These are phyloP conservation scores for Nectriaceae sp. DNA, from an alignment of 2,329 filamentous ascomycete genomes.

Conservation along the genomic window DNA sequence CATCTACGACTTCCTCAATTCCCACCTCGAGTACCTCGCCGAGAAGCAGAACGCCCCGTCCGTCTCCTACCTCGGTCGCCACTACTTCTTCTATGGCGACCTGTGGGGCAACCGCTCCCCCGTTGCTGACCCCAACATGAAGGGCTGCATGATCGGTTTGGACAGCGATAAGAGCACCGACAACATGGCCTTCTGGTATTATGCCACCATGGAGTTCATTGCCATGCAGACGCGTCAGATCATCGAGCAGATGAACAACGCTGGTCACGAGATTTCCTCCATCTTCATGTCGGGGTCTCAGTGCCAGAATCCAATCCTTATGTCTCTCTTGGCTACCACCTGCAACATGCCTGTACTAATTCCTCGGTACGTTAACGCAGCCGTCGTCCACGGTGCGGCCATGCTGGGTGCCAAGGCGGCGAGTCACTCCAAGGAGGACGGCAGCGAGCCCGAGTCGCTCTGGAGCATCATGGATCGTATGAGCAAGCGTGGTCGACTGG, in stretches of 20 bases:
- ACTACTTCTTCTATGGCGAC: slow-evolving; percentile 99
- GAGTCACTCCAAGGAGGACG: slow-evolving; percentile 66
- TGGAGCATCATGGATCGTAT: slow-evolving; percentile 98
- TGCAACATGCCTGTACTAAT: slow-evolving; percentile 94
- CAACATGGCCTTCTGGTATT: slow-evolving; percentile 88
- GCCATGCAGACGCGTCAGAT: slow-evolving; percentile 96
- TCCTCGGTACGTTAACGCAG: slow-evolving; percentile 89
- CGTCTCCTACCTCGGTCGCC: slow-evolving; percentile 82
- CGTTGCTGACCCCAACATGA: slow-evolving; percentile 91
- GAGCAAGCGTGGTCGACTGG: slow-evolving; percentile 87
- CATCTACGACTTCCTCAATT: slow-evolving; percentile 94
- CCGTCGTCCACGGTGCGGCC: slow-evolving; percentile 95
- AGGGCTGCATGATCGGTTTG: slow-evolving; percentile 83
- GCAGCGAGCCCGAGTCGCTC: slow-evolving; percentile 77
- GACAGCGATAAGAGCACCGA: slow-evolving; percentile 85
- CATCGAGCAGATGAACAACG: slow-evolving; percentile 86
- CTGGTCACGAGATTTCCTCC: slow-evolving; percentile 83
- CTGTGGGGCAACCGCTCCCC: slow-evolving; percentile 96
- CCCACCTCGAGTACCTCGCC: slow-evolving; percentile 76
- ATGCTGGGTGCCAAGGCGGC: slow-evolving; percentile 99
- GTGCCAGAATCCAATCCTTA: slow-evolving; percentile 92
- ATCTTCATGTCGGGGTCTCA: slow-evolving; percentile 99
- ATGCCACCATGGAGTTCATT: slow-evolving; percentile 97
- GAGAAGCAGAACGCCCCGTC: slow-evolving; percentile 70
- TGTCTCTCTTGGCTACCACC: slow-evolving; percentile 86